A percentile compares a stretch with the other conserved stretches of the same genome.
phyloP scores from a whole-genome alignment of 2,329 filamentous ascomycete genomes.

The Huntiella abstrusa region DNA sequence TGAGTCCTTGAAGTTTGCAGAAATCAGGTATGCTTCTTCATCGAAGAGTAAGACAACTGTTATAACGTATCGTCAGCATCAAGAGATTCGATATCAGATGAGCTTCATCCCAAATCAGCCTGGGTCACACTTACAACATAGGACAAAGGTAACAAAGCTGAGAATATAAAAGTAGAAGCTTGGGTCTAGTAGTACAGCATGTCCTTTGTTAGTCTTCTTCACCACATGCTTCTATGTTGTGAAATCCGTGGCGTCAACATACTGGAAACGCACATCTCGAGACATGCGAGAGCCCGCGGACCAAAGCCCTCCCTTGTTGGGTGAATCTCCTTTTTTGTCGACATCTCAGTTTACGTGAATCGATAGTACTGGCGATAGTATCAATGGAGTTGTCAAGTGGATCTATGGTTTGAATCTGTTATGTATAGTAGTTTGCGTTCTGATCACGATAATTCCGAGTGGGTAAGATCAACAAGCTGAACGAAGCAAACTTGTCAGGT shows the following conservation, averaged over 20 bases:
- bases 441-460: too few species aligned
- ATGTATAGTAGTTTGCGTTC: too few species aligned
- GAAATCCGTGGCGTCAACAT: constrained; percentile 2
- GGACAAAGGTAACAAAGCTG: constrained; percentile 3
- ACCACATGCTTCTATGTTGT: background rate
- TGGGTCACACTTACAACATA: constrained; percentile 1
- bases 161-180: constrained; percentile 3
- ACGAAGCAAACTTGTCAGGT: too few species aligned
- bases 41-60: background rate
- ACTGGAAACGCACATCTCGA: constrained; percentile 4
- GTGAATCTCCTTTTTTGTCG: too few species aligned
- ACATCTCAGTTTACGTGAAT: too few species aligned
- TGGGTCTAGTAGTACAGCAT: constrained; percentile 3
- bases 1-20: background rate
- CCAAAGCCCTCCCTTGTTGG: too few species aligned
- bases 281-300: background rate
- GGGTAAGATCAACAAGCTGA: too few species aligned
- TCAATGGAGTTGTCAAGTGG: too few species aligned
- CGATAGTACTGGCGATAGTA: too few species aligned
- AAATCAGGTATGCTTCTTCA: background rate
- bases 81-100: background rate
- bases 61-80: background rate
- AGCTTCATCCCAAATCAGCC: background rate
- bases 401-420: too few species aligned
- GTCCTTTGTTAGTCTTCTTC: background rate